Conservation (phyloP, 2,329 filamentous ascomycete species). For the Colletotrichum sojae region DNA sequence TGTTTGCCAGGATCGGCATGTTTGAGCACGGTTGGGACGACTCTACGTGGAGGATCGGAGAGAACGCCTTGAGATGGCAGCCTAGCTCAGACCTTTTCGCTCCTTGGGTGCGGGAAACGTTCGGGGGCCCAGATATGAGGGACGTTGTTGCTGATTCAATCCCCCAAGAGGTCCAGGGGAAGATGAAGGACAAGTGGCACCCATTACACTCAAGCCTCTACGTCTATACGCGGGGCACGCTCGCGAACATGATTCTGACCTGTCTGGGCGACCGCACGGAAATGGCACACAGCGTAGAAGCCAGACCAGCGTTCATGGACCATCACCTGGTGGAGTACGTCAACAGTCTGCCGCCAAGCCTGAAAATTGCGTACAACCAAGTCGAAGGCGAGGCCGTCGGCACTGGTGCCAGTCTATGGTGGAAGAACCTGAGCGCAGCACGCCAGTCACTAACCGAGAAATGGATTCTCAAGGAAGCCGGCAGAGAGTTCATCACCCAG, state of each 20-base stretch:
- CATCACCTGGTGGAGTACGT: constrained; percentile 50
- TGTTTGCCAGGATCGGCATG: constrained; percentile 33
- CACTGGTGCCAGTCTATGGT: constrained; percentile 35
- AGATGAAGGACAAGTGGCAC: constrained; percentile 48
- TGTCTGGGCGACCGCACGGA: constrained; percentile 53
- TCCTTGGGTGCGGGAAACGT: constrained; percentile 29
- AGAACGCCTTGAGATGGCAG: constrained; percentile 20
- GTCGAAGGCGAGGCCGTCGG: constrained; percentile 11
- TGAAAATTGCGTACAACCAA: constrained; percentile 25
- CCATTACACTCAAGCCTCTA: constrained; percentile 47
- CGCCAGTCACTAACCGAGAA: constrained; percentile 58
- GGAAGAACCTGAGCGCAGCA: constrained; percentile 32
- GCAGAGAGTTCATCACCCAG: constrained; percentile 54
- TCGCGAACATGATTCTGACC: constrained; percentile 48
- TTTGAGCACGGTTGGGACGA: constrained; percentile 26
- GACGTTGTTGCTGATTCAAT: constrained; percentile 15
- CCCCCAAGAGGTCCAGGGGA: constrained; percentile 39
- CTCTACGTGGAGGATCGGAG: neutral
- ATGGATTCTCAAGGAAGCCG: constrained; percentile 64
- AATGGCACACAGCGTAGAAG: constrained; percentile 55
- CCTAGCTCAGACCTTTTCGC: constrained; percentile 13
- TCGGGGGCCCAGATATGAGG: constrained; percentile 3
- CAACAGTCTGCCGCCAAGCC: constrained; percentile 28
- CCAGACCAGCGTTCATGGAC: constrained; percentile 52
- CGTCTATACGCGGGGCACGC: constrained; percentile 42